Base-by-base conservation (phyloP, 257 asterid genomes). In the Solanum medicagineum region DNA sequence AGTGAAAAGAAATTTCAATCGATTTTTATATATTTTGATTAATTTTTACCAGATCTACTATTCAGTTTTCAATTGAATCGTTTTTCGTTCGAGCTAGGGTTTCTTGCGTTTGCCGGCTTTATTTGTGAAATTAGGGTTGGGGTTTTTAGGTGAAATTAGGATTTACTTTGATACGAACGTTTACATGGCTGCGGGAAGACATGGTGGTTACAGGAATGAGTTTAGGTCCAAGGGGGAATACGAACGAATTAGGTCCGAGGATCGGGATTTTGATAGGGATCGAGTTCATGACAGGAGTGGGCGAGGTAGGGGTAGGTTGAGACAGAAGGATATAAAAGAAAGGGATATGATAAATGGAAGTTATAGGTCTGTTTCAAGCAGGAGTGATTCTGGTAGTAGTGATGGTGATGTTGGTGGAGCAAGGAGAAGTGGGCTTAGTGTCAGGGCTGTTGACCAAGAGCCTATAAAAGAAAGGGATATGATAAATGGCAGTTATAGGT, bases 181-280 rank as follows among this genome's bases (percentile, higher is more conserved):
- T 47, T 68, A 40, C 54, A 95, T 95, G 98, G 95, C 97, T 7
- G 91, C 94, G 87, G 98, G 96, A 81, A 94, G 93, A 80, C 95
- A 92, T 85, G 95, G 93, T 79, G 95, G 93, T 83, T 91, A 87
- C 87, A 89, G 92, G 85, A 97, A 92, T 57, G 97, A 93, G 81
- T 90, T 90, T 60, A 91, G 94, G 86, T 62, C 86, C 7, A 92
- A 91, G 54, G 91, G 93, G 14, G 93, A 89, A n/a, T 92, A 87
- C 84, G 94, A 90, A 56, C 90, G 88, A 69, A 60, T 87, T 59
- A 88, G 94, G 88, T 87, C 80, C 29, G 92, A 83, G 84, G 87
- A 81, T 73, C 87, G 88, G 81, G 95, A 90, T 49, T 87, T 86
- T 47, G 93, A 74, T 66, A 81, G 87, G 86, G 88, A 84, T 85